Base-by-base conservation (phyloP, 352 stramenopile species). In the Phytophthora pini region DNA sequence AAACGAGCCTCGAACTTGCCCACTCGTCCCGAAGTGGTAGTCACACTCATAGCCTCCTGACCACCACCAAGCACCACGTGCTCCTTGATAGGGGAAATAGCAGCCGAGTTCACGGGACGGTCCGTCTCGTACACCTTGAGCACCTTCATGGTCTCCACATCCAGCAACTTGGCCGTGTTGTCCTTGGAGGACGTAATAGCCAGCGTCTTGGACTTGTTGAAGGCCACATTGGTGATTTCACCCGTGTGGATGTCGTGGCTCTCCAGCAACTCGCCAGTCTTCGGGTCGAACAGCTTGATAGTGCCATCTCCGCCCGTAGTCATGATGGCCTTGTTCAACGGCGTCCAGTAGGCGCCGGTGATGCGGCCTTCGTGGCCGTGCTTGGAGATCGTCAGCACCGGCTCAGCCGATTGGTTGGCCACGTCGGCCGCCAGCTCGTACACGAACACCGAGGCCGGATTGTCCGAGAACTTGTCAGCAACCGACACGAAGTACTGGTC, bases 61-160 rank as follows among this genome's bases (percentile, higher is more conserved):
- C 98, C 98, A 77, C 98, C 98, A 44, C 97, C 98, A 20, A 99
- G 80, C 57, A 99, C 85, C 15, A 99, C 88, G 66, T 97, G 91
- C 65, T 97, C 87, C 76, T 98, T 98, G 22, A 91, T 98, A 22
- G 98, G 96, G 15, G 93, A 98, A 68, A 99, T 98, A 45, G 97
- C 97, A 3, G 96, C 96, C 74, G 98, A 98, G 82, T 99, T 99
- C 12, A 99, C 96, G 0, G 97, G 97, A 68, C 97, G 91, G 75
- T 99, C 98, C 15, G 97, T 99, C 68, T 98, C 93, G 88, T 99
- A 99, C 20, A 92, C 98, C 80, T 99, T 99, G 51, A 99, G 82
- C 70, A 98, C 90, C 70, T 98, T 94, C 39, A 98, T 77, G 53
- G 97, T 97, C 51, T 98, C 86, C 0, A 98, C 91, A 74, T 99